Evolutionary conservation across 148 eudicot species (phyloP), one percentile per base, ranked within the genome.

Genomic region (Dysphania ambrosioides): DNA sequence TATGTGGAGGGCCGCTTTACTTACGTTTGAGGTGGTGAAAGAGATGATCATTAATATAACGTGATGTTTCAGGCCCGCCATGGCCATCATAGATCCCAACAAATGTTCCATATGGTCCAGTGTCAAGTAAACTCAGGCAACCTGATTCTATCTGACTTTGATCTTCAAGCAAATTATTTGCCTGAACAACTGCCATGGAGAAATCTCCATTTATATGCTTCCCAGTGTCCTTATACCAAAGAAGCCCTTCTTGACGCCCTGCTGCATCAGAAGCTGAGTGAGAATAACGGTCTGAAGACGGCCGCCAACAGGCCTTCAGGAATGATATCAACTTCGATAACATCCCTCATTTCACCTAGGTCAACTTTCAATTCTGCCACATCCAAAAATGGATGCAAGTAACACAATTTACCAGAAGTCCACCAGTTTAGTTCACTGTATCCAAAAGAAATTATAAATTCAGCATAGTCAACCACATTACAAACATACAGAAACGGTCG

Each of bases 101-200:
- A 78, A 89, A 91, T 31, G 97, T 91, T 26, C 93, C 97, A 68
- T 82, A 89, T 0, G 97, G 97, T 3, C 97, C 97, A 0, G 91
- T 78, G 77, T 89, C 93, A 16, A 81, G 83, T 44, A 83, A 79
- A 77, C 91, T 86, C 76, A 91, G 81, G 55, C 78, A 85, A 32
- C 97, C 97, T 4, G 97, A 91, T 81, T 91, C 97, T 10, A 91
- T 76, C 75, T 91, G 97, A 71, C 97, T 89, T 79, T 87, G 93
- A 84, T 91, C 97, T 83, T 91, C 97, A 0, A 91, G 85, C 80
- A 91, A 81, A 81, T 77, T 81, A 76, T 91, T 91, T 41, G 97
- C 97, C 70, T 91, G 97, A 73, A 91, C 93, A 76, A 91, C 97
- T 34, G 97, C 91, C 93, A 91, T 91, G 1, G 97, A 91, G 61